Evolutionary conservation across 2,329 filamentous ascomycete species (phyloP).

Genomic region (Raffaelea arxii): DNA sequence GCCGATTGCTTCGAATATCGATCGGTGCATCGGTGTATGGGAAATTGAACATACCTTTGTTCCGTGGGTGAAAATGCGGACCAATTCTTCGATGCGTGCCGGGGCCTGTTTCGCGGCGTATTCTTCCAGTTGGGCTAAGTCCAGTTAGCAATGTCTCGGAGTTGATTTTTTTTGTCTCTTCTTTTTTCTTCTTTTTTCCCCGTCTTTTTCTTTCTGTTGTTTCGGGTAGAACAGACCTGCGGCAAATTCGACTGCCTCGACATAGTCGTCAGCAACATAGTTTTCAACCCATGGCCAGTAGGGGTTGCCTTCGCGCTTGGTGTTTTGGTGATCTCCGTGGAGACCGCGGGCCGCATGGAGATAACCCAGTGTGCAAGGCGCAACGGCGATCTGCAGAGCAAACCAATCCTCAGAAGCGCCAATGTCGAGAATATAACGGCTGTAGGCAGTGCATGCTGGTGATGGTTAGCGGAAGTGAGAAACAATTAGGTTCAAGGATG

Average conservation of each 20-base stretch:
- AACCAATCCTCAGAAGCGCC: constrained; percentile 84
- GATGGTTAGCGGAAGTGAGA: no score
- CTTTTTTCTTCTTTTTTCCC: no score
- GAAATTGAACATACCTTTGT: constrained; percentile 52
- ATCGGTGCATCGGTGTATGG: neutral
- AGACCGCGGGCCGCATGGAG: constrained; percentile 67
- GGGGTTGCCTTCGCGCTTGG: constrained; percentile 50
- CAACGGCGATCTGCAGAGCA: constrained; percentile 72
- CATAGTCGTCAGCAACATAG: constrained; percentile 75
- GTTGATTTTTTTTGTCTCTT: constrained; percentile 61
- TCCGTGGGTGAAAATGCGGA: constrained; percentile 77
- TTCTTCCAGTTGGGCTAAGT: no score
- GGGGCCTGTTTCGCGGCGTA: constrained; percentile 65
- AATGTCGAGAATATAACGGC: constrained; percentile 61
- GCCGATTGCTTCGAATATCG: constrained; percentile 5
- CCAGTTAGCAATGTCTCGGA: constrained; percentile 1
- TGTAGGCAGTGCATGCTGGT: constrained; percentile 34
- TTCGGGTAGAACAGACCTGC: no score
- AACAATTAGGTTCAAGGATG: no score
- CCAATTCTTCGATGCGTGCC: constrained; percentile 67
- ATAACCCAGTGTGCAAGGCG: constrained; percentile 87
- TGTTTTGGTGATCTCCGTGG: constrained; percentile 46
- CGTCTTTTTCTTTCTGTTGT: no score
- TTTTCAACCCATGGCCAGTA: constrained; percentile 92
- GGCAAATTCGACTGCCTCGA: constrained; percentile 58